Percentiles rank a stretch among this genome's conserved stretches.
phyloP scores from a whole-genome alignment of 2,329 filamentous ascomycete genomes.

The Calonectria pauciramosa region DNA sequence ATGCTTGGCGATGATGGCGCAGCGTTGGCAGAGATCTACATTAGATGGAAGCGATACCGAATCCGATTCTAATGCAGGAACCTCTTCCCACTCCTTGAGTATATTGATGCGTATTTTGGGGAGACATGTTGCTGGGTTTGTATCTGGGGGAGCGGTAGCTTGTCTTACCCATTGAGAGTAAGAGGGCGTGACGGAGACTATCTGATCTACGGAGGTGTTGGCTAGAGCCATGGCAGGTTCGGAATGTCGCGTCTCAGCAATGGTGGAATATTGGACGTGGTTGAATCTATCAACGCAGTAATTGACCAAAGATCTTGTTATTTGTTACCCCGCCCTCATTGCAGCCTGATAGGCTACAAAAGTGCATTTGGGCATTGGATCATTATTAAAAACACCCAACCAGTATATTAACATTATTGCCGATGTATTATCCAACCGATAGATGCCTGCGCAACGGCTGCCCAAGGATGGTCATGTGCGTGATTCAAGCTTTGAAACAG shows the following conservation, averaged over 20 bases:
- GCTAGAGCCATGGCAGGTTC: neutral
- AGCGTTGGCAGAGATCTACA: neutral
- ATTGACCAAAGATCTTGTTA: neutral
- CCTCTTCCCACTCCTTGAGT: neutral
- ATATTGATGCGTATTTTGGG: neutral
- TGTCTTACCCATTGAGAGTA: neutral
- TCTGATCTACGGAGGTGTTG: neutral
- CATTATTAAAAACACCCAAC: neutral
- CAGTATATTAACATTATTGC: neutral
- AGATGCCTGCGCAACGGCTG: neutral
- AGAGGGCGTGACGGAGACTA: neutral
- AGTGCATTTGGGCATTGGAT: neutral
- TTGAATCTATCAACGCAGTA: neutral
- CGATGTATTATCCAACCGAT: neutral
- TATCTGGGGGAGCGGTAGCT: neutral
- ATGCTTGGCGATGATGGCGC: neutral
- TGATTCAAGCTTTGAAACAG: neutral
- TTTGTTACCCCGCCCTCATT: neutral
- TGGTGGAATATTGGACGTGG: neutral
- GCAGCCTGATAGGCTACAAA: neutral
- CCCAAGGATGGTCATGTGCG: neutral
- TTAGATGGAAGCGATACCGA: neutral
- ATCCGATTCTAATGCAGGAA: neutral
- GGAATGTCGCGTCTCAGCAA: neutral
- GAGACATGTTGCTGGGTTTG: neutral